Base-by-base conservation (phyloP, 2,329 filamentous ascomycete species). In the Aplosporella prunicola region DNA sequence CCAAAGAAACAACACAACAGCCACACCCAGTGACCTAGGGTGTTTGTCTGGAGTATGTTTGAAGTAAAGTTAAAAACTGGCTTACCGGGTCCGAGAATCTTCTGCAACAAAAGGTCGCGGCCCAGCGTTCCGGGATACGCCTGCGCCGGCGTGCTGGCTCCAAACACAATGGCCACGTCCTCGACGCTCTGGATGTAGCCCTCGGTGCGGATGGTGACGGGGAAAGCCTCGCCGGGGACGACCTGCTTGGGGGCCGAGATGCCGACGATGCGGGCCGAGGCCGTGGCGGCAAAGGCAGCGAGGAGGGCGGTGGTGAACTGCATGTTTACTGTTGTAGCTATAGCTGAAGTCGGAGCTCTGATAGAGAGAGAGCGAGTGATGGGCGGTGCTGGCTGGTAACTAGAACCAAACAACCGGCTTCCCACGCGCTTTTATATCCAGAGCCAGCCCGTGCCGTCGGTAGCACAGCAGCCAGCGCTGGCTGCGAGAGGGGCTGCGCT, bases 111-210 rank as follows among this genome's bases (percentile, higher is more conserved):
- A 8, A 40, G 18, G 6, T 14, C 16, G 17, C 18, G 33, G 11
- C 63, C 63, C 0, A 67, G 47, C 4, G 47, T 45, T 5, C 42
- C 40, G 0, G 47, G 46, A 40, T 43, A 55, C 11, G 31, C 31
- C 18, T 40, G 47, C 56, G 50, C 2, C 37, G 34, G 2, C 45
- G 47, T 32, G 4, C 43, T 33, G 43, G 55, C 62, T 23, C 66
- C 66, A 44, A 67, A 66, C 20, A 59, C 62, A 9, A 68, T 58
- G 35, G 64, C 56, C 4, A 69, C 51, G 43, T 70, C 65, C 44
- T 56, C 49, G 15, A 66, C 60, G 33, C 51, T 40, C 49, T 69
- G 65, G 47, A 64, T 62, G 54, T 67, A 67, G 51, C 59, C 56
- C 32, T 58, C 51, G 28, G 59, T 61, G 25, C 55, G 33, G 44